Evolutionary conservation across 495 filamentous ascomycete species (phyloP).

Genomic region (Clavariopsis aquatica): DNA sequence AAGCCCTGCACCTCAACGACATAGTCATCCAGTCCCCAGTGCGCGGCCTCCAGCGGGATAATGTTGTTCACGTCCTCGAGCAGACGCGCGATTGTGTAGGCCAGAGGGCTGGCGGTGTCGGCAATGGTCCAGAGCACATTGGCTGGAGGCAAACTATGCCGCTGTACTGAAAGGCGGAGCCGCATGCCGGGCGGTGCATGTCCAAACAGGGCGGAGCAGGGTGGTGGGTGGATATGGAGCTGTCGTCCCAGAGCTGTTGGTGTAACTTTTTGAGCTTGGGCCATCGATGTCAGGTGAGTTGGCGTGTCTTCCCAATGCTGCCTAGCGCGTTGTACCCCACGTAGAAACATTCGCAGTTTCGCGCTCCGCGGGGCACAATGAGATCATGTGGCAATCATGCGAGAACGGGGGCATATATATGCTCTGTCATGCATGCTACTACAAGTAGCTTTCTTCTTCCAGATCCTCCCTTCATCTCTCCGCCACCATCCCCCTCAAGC

Average conservation of each 20-base stretch:
- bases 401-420: neutral
- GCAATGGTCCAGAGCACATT: constrained; percentile 71
- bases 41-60: constrained; percentile 77
- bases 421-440: neutral
- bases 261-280: constrained; percentile 1
- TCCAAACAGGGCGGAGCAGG: no score
- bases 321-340: neutral
- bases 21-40: constrained; percentile 93
- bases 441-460: neutral
- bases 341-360: neutral
- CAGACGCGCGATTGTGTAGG: constrained; percentile 71
- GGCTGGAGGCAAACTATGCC: constrained; percentile 75
- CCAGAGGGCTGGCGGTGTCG: constrained; percentile 43
- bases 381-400: neutral
- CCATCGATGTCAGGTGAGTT: neutral
- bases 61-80: constrained; percentile 81
- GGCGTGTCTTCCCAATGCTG: neutral
- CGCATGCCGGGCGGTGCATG: constrained; percentile 57
- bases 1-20: constrained; percentile 79
- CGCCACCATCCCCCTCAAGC: neutral
- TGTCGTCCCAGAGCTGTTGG: neutral
- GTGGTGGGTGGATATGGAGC: neutral
- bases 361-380: neutral
- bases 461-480: neutral
- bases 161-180: constrained; percentile 77